A percentile compares a stretch with the other conserved stretches of the same genome.
Conservation (phyloP, 2,329 filamentous ascomycete species). For the Zymoseptoria pseudotritici region DNA sequence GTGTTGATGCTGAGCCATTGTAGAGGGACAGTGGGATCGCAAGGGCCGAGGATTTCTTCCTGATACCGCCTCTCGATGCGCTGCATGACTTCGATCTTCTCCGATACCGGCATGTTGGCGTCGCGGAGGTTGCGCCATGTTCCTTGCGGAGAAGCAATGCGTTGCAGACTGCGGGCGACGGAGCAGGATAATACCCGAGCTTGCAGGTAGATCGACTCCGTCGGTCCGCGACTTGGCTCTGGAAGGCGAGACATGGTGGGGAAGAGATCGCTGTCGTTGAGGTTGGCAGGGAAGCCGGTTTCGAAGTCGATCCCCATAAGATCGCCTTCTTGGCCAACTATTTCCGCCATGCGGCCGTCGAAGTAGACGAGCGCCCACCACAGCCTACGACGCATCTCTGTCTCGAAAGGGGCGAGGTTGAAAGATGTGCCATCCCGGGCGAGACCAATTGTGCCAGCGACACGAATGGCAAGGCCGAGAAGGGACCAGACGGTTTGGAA, state of each 20-base stretch:
- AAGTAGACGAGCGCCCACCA: conserved; percentile 50
- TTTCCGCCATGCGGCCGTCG: conserved; percentile 61
- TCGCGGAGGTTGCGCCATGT: conserved; percentile 19
- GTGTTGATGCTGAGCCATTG: conserved; percentile 21
- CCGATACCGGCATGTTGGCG: conserved; percentile 14
- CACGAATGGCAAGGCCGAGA: conserved; percentile 34
- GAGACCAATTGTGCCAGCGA: conserved; percentile 38
- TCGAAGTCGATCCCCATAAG: conserved; percentile 21
- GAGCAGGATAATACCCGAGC: conserved; percentile 15
- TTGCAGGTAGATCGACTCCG: conserved; percentile 27
- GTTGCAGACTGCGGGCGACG: conserved; percentile 15
- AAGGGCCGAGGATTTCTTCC: conserved; percentile 18
- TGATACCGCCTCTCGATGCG: conserved; percentile 18
- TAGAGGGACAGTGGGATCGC: conserved; percentile 21
- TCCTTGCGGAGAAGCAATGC: conserved; percentile 15
- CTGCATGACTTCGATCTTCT: conserved; percentile 21
- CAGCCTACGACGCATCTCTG: conserved; percentile 28
- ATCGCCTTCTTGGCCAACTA: conserved; percentile 32
- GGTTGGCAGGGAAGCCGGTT: conserved; percentile 39
- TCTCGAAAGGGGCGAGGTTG: conserved; percentile 28
- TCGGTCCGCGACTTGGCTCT: conserved; percentile 18
- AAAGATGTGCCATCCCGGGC: conserved; percentile 22
- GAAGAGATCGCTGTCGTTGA: conserved; percentile 46
- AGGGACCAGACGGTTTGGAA: conserved; percentile 20
- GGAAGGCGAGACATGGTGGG: conserved; percentile 36